Evolutionary conservation across 352 stramenopile genomes (phyloP).

Genomic region (Globisporangium echinulatum): DNA sequence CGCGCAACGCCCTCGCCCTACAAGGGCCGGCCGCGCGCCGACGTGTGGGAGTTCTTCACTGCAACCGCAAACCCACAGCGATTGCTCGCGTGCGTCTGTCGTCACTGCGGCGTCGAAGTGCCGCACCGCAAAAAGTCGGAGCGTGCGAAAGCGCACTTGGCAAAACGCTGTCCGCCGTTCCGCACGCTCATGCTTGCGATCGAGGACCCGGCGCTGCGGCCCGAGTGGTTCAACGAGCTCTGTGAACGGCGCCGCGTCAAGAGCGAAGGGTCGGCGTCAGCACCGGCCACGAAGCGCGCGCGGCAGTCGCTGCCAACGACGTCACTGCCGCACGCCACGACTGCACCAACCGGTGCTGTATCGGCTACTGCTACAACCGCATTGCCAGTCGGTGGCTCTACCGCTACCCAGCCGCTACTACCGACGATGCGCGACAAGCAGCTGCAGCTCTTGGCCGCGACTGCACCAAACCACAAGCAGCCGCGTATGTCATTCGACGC

Average conservation of each 20-base stretch:
- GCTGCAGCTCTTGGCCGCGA: not conserved
- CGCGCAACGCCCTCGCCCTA: not conserved
- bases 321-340: not conserved
- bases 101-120: slow-evolving; percentile 38
- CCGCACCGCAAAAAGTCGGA: slow-evolving; percentile 61
- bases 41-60: slow-evolving; percentile 58
- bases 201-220: slow-evolving; percentile 18
- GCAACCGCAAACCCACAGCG: slow-evolving; percentile 40
- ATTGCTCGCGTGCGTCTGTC: slow-evolving; percentile 27
- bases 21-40: slow-evolving; percentile 32
- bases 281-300: not conserved
- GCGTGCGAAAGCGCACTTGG: slow-evolving; percentile 44
- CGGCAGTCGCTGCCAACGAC: not conserved
- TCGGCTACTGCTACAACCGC: not conserved
- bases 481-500: too few species aligned
- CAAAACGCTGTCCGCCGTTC: slow-evolving; percentile 45
- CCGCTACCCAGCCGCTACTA: too few species aligned
- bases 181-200: slow-evolving; percentile 29
- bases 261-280: not conserved
- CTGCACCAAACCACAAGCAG: not conserved
- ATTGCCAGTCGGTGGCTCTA: too few species aligned
- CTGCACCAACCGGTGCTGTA: not conserved
- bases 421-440: too few species aligned
- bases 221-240: slow-evolving; percentile 32
- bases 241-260: not conserved